These are phyloP conservation scores for Pythium volutum DNA, from an alignment of 352 stramenopile genomes.

Conservation along the genomic window DNA sequence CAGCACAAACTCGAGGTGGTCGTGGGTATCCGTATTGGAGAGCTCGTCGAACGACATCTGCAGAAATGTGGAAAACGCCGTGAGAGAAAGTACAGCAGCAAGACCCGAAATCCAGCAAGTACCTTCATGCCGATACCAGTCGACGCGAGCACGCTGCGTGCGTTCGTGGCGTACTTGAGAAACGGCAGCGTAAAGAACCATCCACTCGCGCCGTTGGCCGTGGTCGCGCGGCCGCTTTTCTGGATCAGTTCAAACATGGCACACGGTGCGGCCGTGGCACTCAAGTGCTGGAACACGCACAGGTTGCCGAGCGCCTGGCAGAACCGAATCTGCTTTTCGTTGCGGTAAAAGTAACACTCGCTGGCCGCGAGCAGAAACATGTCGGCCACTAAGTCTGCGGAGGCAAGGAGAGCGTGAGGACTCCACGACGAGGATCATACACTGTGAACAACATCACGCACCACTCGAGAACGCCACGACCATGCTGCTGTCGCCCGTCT, in stretches of 20 bases:
- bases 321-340: slow-evolving; percentile 50
- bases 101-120: background rate
- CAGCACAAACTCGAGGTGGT: slow-evolving; percentile 84
- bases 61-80: too few relatives aligned
- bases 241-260: slow-evolving; percentile 74
- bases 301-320: slow-evolving; percentile 92
- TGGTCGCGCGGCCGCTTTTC: slow-evolving; percentile 41
- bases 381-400: slow-evolving; percentile 73
- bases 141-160: slow-evolving; percentile 56
- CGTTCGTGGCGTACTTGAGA: slow-evolving; percentile 75
- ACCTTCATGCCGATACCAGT: slow-evolving; percentile 77
- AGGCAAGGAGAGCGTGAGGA: background rate
- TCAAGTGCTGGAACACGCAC: slow-evolving; percentile 92
- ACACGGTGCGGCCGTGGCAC: slow-evolving; percentile 57
- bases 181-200: slow-evolving; percentile 87
- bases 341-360: slow-evolving; percentile 89
- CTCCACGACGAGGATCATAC: too few relatives aligned
- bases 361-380: slow-evolving; percentile 63
- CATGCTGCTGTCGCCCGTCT: slow-evolving; percentile 29
- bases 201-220: slow-evolving; percentile 44
- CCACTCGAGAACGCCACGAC: slow-evolving; percentile 41
- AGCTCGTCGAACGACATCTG: slow-evolving; percentile 83
- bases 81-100: too few relatives aligned
- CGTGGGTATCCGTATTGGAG: slow-evolving; percentile 36
- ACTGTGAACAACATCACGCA: background rate